phyloP scores from a whole-genome alignment of 768 basidiomycete genomes.

The Tulasnella sp. region DNA sequence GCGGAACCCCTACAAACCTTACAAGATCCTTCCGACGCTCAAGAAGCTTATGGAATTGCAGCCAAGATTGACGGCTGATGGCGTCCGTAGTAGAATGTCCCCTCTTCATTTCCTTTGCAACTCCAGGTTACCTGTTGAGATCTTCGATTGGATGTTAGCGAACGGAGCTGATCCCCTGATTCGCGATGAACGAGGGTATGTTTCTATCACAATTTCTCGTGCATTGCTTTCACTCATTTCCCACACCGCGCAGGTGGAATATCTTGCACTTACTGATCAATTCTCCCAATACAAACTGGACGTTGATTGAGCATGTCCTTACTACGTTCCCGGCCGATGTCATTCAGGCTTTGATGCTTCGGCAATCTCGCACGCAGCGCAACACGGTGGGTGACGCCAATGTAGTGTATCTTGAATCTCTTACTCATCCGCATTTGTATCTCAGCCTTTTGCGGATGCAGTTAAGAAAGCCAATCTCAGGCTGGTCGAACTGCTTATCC shows the following conservation, averaged over 20 bases:
- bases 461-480: constrained; percentile 41
- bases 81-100: constrained; percentile 38
- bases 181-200: constrained; percentile 48
- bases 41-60: constrained; percentile 46
- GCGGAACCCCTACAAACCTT: constrained; percentile 35
- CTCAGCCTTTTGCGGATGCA: constrained; percentile 38
- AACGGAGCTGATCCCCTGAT: constrained; percentile 48
- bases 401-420: neutral
- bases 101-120: constrained; percentile 46
- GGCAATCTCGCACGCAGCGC: constrained; percentile 47
- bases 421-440: neutral
- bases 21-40: constrained; percentile 34
- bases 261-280: constrained; percentile 51
- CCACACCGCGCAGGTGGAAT: constrained; percentile 42
- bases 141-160: constrained; percentile 53
- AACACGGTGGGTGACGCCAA: constrained; percentile 46
- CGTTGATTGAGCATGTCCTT: constrained; percentile 45
- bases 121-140: constrained; percentile 34
- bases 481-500: constrained; percentile 40
- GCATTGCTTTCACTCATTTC: neutral
- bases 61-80: constrained; percentile 44
- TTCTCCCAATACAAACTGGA: constrained; percentile 33
- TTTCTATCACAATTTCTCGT: neutral
- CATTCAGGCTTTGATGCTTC: constrained; percentile 44
- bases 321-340: constrained; percentile 51